Percentiles rank a stretch among this genome's conserved stretches.
These are phyloP conservation scores for Talaromyces sp. DNA, from an alignment of 2,329 filamentous ascomycete genomes.

Conservation along the genomic window DNA sequence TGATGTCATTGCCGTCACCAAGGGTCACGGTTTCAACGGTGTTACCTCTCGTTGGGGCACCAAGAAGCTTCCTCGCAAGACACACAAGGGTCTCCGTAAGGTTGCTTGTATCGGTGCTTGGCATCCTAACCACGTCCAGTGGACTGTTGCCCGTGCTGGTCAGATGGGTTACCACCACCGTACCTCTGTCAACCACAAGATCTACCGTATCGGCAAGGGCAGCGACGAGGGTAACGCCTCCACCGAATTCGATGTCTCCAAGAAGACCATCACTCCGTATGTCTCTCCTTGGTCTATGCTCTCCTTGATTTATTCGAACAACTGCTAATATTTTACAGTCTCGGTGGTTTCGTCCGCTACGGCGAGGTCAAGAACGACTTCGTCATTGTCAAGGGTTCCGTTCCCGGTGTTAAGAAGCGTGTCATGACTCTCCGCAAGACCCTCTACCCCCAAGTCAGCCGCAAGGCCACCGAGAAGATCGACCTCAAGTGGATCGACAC, in stretches of 20 bases:
- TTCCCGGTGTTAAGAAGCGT: conserved; percentile 98
- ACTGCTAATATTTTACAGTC: conserved; percentile 50
- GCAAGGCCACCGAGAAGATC: conserved; percentile 97
- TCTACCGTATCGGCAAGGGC: conserved; percentile 97
- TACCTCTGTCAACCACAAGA: conserved; percentile 99
- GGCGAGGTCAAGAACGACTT: conserved; percentile 99
- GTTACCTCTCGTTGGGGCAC: conserved; percentile 98
- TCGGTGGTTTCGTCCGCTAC: conserved; percentile 99
- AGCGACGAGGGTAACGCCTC: conserved; percentile 87
- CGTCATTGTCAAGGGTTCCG: conserved; percentile 93
- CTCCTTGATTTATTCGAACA: neutral
- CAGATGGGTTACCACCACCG: conserved; percentile 99
- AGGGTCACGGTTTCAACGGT: conserved; percentile 98
- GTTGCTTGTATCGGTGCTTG: conserved; percentile 99
- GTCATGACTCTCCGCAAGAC: conserved; percentile 98
- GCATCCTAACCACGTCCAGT: conserved; percentile 99
- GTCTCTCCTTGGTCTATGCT: conserved; percentile 44
- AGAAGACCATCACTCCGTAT: conserved; percentile 99
- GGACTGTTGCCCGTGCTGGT: conserved; percentile 99
- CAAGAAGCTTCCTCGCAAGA: conserved; percentile 99
- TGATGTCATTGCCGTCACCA: conserved; percentile 98
- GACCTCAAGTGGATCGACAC: conserved; percentile 99
- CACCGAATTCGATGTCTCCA: conserved; percentile 93
- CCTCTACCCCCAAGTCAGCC: conserved; percentile 94
- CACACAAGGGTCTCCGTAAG: conserved; percentile 99